A percentile compares a stretch with the other conserved stretches of the same genome.
phyloP scores from a whole-genome alignment of 345 rosid species.

The Kandelia obovata region DNA sequence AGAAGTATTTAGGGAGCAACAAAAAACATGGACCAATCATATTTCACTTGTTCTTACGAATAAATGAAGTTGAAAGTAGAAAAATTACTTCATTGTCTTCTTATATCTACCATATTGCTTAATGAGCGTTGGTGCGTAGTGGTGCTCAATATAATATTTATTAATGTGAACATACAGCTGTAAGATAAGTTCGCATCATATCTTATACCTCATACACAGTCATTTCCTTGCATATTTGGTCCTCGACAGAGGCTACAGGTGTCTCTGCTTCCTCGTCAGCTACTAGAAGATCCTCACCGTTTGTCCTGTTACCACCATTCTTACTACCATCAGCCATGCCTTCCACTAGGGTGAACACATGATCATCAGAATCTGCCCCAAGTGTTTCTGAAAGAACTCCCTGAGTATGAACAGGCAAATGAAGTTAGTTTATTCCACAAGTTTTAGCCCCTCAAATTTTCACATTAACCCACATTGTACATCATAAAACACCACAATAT shows the following conservation, averaged over 20 bases:
- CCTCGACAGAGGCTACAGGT: slow-evolving; percentile 77
- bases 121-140: no score
- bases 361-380: slow-evolving; percentile 44
- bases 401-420: slow-evolving; percentile 33
- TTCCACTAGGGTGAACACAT: slow-evolving; percentile 62
- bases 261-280: slow-evolving; percentile 84
- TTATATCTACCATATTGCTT: no score
- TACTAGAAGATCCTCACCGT: slow-evolving; percentile 52
- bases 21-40: neutral
- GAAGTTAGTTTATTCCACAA: neutral
- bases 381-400: slow-evolving; percentile 77
- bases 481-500: neutral
- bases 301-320: slow-evolving; percentile 41
- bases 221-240: slow-evolving; percentile 88
- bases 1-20: no score
- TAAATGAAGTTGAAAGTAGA: no score
- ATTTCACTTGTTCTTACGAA: no score
- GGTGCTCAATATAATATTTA: neutral
- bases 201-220: slow-evolving; percentile 73
- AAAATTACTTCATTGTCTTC: no score
- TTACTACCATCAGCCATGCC: slow-evolving; percentile 55
- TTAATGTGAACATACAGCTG: neutral
- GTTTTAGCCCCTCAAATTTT: slow-evolving; percentile 9
- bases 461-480: neutral
- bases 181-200: slow-evolving; percentile 7